Base-by-base conservation (phyloP, 1,284 basidiomycete genomes). In the Ceratobasidium sp. region DNA sequence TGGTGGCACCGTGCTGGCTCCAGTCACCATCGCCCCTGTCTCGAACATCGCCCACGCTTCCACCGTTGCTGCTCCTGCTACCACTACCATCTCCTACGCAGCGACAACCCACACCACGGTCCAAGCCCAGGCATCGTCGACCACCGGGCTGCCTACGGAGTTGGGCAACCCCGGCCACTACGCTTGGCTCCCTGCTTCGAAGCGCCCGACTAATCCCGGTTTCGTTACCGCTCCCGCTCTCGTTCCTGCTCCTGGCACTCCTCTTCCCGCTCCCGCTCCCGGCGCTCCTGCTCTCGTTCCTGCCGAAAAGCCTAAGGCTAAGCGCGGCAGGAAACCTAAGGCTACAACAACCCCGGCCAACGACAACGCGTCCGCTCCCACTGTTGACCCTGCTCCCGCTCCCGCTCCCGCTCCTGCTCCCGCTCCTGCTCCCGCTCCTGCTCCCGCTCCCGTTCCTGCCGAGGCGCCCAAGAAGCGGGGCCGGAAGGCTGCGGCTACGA, bases 121-220 rank as follows among this genome's bases (percentile, higher is more conserved):
- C 17, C 59, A 62, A 40, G 59, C 59, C 17, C 59, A 62, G 59
- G 59, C 59, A 7, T 62, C 59, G 3, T 15, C 28, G 7, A 62
- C 59, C 7, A 62, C 59, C 17, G 59, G 59, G n/a, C 3, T 62
- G 20, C 59, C 59, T 20, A 12, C 9, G 3, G 38, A 62, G 33
- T 20, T 40, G 7, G 59, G n/a, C 59, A 42, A 62, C 20, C 5
- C 10, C 13, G 7, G n/a, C 28, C 59, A 62, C 38, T 42, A 10
- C 33, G 59, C 59, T 3, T 62, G 59, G 59, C 59, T 62, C 17
- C 59, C 59, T 9, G 33, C 59, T 20, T 62, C 59, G 7, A 62
- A 62, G 38, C 59, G 59, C 59, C 59, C 38, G 7, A 33, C 10
- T 42, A 20, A 13, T n/a, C 33, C 59, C 17, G 7, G 46, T 48